Percentiles rank a stretch among this genome's conserved stretches.
Conservation (phyloP, 108 stramenopile species). For the Bacterosira constricta region DNA sequence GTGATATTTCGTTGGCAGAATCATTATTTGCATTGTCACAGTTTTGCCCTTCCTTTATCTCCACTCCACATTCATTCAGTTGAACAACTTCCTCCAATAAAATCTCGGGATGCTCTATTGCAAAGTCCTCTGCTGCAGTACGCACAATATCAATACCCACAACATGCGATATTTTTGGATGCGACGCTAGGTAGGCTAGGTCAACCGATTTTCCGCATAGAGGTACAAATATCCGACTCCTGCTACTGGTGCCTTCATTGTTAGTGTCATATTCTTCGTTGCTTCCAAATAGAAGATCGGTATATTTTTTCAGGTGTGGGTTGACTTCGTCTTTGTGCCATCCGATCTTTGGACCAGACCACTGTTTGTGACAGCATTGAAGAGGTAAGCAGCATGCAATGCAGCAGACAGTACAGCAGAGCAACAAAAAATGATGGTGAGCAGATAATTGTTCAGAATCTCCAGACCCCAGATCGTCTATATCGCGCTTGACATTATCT, state of each 20-base stretch:
- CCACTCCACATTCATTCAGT: background rate
- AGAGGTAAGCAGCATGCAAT: background rate
- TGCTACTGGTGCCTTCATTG: background rate
- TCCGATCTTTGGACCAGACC: constrained; percentile 28
- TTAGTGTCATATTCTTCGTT: too few species aligned
- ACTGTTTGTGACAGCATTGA: constrained; percentile 2
- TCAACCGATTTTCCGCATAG: constrained; percentile 89
- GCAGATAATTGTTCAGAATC: background rate
- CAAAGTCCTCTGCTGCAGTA: constrained; percentile 74
- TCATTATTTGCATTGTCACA: background rate
- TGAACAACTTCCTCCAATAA: constrained; percentile 22
- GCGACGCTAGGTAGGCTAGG: constrained; percentile 66
- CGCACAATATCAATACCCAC: constrained; percentile 82
- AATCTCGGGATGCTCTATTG: constrained; percentile 64
- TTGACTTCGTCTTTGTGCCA: constrained; percentile 40
- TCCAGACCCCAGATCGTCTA: background rate
- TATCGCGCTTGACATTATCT: background rate
- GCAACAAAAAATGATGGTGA: background rate
- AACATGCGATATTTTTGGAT: constrained; percentile 46
- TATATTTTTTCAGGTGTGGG: constrained; percentile 33
- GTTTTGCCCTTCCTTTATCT: background rate
- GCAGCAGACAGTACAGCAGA: background rate
- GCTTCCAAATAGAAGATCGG: constrained; percentile 12
- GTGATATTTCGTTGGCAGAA: too few species aligned
- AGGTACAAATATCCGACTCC: constrained; percentile 68